phyloP scores from a whole-genome alignment of 768 basidiomycete genomes.

The Hortiboletus flavorubellus region DNA sequence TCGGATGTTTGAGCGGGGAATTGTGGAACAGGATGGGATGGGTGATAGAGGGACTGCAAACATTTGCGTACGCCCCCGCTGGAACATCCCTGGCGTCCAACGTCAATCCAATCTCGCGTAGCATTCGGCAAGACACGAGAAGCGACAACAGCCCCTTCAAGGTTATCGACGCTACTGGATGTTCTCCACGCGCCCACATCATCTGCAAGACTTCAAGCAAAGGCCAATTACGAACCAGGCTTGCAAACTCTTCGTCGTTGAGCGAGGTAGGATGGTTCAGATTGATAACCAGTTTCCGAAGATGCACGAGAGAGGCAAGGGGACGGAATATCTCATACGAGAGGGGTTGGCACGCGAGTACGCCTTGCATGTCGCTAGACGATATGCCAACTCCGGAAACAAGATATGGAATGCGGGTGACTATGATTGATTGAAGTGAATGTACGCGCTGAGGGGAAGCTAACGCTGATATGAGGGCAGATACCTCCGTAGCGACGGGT shows the following conservation, averaged over 20 bases:
- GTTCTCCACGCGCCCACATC: not conserved
- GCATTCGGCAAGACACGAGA: not conserved
- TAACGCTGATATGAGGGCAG: not conserved
- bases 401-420: not conserved
- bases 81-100: not conserved
- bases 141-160: too few relatives aligned
- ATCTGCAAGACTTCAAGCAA: not conserved
- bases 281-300: not conserved
- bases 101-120: not conserved
- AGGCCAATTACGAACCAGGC: not conserved
- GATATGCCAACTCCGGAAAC: not conserved
- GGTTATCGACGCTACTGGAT: too few relatives aligned
- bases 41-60: not conserved
- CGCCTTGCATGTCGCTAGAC: not conserved
- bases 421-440: slow-evolving; percentile 1
- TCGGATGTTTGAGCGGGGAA: too few relatives aligned
- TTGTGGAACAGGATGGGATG: too few relatives aligned
- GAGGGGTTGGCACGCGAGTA: not conserved
- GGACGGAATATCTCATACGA: not conserved
- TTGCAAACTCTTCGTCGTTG: not conserved
- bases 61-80: not conserved
- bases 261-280: not conserved
- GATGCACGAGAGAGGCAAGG: not conserved
- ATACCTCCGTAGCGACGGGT: not conserved
- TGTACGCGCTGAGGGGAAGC: not conserved